These are phyloP conservation scores for Diospyros lotus DNA, from an alignment of 148 eudicot genomes.

Conservation along the genomic window DNA sequence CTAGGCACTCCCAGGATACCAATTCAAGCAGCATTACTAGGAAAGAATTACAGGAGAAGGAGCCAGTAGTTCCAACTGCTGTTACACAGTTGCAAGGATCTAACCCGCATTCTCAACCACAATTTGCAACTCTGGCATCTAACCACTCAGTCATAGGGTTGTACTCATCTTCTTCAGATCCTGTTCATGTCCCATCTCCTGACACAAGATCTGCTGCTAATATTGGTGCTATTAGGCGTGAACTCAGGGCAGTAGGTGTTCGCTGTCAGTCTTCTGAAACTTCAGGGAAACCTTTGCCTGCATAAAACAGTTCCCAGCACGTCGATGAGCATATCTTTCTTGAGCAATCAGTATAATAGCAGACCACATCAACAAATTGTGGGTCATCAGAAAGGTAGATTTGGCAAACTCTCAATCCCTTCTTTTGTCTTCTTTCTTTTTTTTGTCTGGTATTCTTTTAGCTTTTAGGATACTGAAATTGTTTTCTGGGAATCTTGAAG, in stretches of 20 bases:
- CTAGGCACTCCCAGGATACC: conserved; percentile 31
- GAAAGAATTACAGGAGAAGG: conserved; percentile 34
- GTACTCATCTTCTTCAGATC: conserved; percentile 87
- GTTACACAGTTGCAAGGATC: conserved; percentile 28
- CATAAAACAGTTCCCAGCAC: conserved; percentile 33
- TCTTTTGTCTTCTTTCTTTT: no score
- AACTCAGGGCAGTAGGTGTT: conserved; percentile 81
- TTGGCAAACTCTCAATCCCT: neutral
- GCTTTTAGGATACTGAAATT: no score
- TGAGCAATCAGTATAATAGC: conserved; percentile 47
- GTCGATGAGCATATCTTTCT: conserved; percentile 39
- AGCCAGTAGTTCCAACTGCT: conserved; percentile 24
- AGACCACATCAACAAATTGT: conserved; percentile 52
- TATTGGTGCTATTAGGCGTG: conserved; percentile 81
- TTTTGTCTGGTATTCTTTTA: no score
- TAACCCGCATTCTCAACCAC: conserved; percentile 38
- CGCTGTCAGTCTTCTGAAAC: conserved; percentile 57
- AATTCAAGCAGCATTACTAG: conserved; percentile 23
- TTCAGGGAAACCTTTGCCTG: conserved; percentile 42
- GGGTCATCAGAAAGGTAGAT: conserved; percentile 74
- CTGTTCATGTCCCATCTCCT: conserved; percentile 87
- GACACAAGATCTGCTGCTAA: conserved; percentile 64
- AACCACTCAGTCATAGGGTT: conserved; percentile 63
- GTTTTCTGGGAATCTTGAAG: no score
- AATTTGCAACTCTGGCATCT: conserved; percentile 30